Base-by-base conservation (phyloP, 306 rosid species). In the Medicago lupulina region DNA sequence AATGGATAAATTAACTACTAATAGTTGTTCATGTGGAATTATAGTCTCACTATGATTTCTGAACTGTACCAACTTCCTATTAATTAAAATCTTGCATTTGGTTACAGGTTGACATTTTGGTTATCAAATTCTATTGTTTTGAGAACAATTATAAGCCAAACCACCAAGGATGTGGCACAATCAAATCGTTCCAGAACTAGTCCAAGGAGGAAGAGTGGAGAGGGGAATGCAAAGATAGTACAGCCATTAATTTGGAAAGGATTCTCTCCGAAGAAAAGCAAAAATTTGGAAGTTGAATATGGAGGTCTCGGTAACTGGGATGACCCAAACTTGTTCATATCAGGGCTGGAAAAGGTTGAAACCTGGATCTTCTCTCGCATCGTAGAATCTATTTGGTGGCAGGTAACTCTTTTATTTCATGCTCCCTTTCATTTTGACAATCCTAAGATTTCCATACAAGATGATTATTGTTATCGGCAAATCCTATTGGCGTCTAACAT, bases 311-410 rank as follows among this genome's bases (percentile, higher is more conserved):
- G 86, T 65, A 80, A 85, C 77, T 92, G 97, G 91, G 92, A 83
- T 75, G 87, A 92, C 55, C 86, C 87, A 15, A 83, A 69, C 28
- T 80, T 86, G 44, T 90, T 92, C 76, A 83, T 53, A 18, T 79
- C 86, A 65, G 93, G 93, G 59, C 82, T 95, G 71, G 97, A 88
- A 84, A 95, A 92, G 84, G 73, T 92, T 70, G 99, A 95, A 84
- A 85, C 89, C 34, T 95, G 99, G 99, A 89, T 92, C 83, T 95
- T 95, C 86, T 90, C 97, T 43, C 93, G 98, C 51, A 86, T 95
- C 54, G 89, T 95, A 74, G 99, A 95, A 81, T 95, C 97, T 78
- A 84, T 92, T 75, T 95, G 99, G 99, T 95, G 99, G 99, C 99
- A 95, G 99, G 99, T 92, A 70, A 66, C 36, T 13, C 60, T 34